Conservation (phyloP, 2,329 filamentous ascomycete genomes). For the Lachnellula arida region DNA sequence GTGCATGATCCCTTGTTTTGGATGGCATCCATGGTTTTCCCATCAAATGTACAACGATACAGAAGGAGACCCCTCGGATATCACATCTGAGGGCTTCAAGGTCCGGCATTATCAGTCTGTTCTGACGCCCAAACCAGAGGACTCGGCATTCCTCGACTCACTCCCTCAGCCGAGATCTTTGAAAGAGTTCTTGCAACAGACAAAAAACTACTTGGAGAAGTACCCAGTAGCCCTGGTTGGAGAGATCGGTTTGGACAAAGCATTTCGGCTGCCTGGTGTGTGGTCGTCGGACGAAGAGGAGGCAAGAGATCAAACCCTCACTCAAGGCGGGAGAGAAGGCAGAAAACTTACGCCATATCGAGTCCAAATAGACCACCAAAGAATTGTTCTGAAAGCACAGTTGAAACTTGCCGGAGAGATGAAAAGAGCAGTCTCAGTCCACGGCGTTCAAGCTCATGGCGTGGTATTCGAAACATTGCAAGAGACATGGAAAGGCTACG, state of each 20-base stretch:
- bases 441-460: slow-evolving; percentile 55
- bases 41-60: slow-evolving; percentile 67
- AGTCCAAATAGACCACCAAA: slow-evolving; percentile 66
- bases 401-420: slow-evolving; percentile 66
- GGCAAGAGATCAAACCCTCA: slow-evolving; percentile 46
- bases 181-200: slow-evolving; percentile 52
- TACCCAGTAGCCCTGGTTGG: slow-evolving; percentile 66
- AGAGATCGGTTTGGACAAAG: slow-evolving; percentile 73
- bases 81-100: slow-evolving; percentile 33
- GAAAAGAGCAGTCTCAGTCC: slow-evolving; percentile 71
- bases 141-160: slow-evolving; percentile 38
- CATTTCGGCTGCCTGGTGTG: slow-evolving; percentile 65
- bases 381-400: slow-evolving; percentile 59
- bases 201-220: slow-evolving; percentile 47
- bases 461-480: slow-evolving; percentile 61
- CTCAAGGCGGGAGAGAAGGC: slow-evolving; percentile 67
- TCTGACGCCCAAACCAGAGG: slow-evolving; percentile 50
- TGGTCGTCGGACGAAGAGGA: slow-evolving; percentile 42
- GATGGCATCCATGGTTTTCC: slow-evolving; percentile 86
- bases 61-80: slow-evolving; percentile 15
- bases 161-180: slow-evolving; percentile 60
- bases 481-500: slow-evolving; percentile 65
- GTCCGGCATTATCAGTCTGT: slow-evolving; percentile 63
- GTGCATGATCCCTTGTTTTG: slow-evolving; percentile 66
- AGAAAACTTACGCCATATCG: slow-evolving; percentile 62